phyloP scores from a whole-genome alignment of 768 basidiomycete species.

The Galerina marginata region DNA sequence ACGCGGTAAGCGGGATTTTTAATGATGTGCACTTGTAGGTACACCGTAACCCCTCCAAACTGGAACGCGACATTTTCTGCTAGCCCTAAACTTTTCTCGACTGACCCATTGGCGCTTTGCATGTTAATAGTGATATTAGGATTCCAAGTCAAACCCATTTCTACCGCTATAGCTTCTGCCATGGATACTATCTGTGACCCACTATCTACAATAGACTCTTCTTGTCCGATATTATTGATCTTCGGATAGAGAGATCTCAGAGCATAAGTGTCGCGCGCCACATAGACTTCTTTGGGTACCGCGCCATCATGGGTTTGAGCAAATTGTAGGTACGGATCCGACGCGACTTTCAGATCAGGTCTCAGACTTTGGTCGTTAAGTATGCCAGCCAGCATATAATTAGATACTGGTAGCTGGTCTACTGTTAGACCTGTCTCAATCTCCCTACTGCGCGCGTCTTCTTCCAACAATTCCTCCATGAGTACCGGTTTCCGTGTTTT shows the following conservation, averaged over 20 bases:
- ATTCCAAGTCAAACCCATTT: constrained; percentile 19
- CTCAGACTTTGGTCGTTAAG: not conserved
- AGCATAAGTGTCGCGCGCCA: not conserved
- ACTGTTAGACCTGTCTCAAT: not conserved
- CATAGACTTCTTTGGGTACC: not conserved
- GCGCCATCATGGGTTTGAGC: not conserved
- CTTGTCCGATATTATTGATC: constrained; percentile 16
- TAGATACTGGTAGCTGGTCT: not conserved
- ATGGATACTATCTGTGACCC: constrained; percentile 35
- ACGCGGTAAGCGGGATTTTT: constrained; percentile 29
- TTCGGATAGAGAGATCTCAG: not conserved
- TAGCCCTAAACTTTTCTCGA: constrained; percentile 29
- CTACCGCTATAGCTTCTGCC: constrained; percentile 14
- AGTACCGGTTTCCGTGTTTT: not conserved
- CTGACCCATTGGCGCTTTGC: constrained; percentile 30
- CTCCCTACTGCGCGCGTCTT: not conserved
- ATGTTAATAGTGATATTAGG: constrained; percentile 27
- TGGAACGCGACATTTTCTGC: constrained; percentile 31
- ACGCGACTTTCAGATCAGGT: not conserved
- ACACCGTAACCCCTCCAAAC: constrained; percentile 23
- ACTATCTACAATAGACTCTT: constrained; percentile 28
- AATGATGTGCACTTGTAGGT: constrained; percentile 36
- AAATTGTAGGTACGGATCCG: not conserved
- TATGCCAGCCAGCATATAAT: not conserved
- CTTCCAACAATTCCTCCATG: not conserved